A percentile compares a stretch with the other conserved stretches of the same genome.
These are phyloP conservation scores for Mycena galericulata DNA, from an alignment of 768 basidiomycete genomes.

Conservation along the genomic window DNA sequence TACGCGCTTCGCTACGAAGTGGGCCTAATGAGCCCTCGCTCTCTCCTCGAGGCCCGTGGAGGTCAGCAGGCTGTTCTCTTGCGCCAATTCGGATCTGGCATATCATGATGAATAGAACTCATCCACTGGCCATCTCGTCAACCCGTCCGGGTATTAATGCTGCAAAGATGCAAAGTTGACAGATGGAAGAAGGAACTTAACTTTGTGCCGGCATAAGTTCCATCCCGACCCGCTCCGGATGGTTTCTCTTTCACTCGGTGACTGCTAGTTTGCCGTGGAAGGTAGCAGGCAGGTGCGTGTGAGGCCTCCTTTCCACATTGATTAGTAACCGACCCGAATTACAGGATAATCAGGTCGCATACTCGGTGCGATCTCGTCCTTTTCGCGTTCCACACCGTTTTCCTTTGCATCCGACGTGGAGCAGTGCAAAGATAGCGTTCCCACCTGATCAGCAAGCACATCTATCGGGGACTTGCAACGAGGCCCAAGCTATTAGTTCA, in stretches of 20 bases:
- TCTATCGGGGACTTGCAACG: slow-evolving; percentile 15
- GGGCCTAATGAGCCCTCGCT: neutral
- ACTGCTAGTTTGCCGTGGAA: neutral
- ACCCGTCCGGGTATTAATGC: slow-evolving; percentile 11
- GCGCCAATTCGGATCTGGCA: slow-evolving; percentile 26
- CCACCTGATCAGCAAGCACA: slow-evolving; percentile 5
- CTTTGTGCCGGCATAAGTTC: slow-evolving; percentile 11
- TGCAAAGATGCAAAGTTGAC: slow-evolving; percentile 6
- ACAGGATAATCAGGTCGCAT: neutral
- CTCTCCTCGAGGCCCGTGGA: neutral
- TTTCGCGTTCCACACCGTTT: neutral
- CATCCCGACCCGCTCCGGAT: neutral
- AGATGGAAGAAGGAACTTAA: slow-evolving; percentile 28
- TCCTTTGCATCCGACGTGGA: slow-evolving; percentile 9
- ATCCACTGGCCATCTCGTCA: slow-evolving; percentile 4
- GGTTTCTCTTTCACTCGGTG: slow-evolving; percentile 7
- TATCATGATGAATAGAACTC: slow-evolving; percentile 29
- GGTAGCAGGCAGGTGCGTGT: neutral
- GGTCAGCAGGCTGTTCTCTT: neutral
- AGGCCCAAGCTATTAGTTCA: slow-evolving; percentile 1
- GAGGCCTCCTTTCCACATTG: neutral
- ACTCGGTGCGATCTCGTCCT: too few relatives aligned
- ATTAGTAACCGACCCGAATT: neutral
- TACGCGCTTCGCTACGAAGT: neutral
- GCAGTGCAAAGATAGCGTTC: slow-evolving; percentile 19